Percentiles rank a stretch among this genome's conserved stretches.
These are phyloP conservation scores for Colletotrichum incanum DNA, from an alignment of 2,329 filamentous ascomycete genomes.

Conservation along the genomic window DNA sequence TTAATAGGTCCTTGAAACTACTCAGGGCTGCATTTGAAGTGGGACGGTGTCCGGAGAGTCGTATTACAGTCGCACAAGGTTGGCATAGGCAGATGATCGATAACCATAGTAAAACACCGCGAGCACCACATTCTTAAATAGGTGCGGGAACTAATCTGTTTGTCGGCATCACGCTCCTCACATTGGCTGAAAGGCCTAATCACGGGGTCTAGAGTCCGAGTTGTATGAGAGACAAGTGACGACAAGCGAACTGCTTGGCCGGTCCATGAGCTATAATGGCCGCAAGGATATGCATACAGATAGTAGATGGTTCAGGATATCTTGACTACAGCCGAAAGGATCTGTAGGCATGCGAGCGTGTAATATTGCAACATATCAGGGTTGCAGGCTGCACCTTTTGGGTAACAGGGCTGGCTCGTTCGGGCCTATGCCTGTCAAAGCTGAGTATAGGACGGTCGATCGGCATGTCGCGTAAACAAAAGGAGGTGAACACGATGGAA, in stretches of 20 bases:
- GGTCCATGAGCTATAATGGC: constrained; percentile 11
- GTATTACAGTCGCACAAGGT: not conserved
- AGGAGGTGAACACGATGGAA: not conserved
- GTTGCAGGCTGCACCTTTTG: constrained; percentile 24
- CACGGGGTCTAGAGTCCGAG: constrained; percentile 1
- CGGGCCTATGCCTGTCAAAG: constrained; percentile 33
- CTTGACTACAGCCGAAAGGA: constrained; percentile 1
- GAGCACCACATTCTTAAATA: constrained; percentile 13
- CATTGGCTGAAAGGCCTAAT: not conserved
- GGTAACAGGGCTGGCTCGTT: constrained; percentile 10
- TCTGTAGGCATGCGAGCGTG: not conserved
- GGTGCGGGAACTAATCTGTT: not conserved
- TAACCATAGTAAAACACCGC: not conserved
- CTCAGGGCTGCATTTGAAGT: not conserved
- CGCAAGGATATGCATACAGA: not conserved
- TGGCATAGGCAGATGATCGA: not conserved
- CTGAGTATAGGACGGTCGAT: constrained; percentile 18
- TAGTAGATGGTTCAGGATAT: not conserved
- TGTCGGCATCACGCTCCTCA: not conserved
- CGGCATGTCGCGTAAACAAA: constrained; percentile 32
- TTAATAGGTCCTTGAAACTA: not conserved
- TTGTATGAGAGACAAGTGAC: constrained; percentile 28
- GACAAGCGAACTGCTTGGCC: constrained; percentile 21
- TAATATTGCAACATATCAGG: constrained; percentile 35
- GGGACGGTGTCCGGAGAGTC: not conserved